Conservation (phyloP, 139 green algal species). For the Nannochloris sp. region DNA sequence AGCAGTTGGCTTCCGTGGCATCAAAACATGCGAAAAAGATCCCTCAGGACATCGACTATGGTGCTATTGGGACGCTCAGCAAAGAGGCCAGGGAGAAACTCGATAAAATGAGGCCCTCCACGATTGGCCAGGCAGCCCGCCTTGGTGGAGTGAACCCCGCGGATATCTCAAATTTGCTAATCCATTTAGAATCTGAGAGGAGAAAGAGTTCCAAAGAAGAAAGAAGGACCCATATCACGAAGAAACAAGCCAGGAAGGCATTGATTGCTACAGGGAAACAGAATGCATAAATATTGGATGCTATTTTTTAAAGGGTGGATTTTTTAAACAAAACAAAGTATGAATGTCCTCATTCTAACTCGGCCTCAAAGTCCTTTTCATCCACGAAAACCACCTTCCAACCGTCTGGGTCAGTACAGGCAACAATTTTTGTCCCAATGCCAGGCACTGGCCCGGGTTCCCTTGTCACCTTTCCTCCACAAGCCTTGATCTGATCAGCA, state of each 20-base stretch:
- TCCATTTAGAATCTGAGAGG: conserved; percentile 71
- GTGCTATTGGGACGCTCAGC: conserved; percentile 57
- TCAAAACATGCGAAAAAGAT: conserved; percentile 45
- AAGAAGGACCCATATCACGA: conserved; percentile 11
- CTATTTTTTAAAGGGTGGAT: not conserved
- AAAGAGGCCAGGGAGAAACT: conserved; percentile 92
- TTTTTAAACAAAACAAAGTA: not conserved
- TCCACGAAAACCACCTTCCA: conserved; percentile 64
- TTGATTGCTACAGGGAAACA: not conserved
- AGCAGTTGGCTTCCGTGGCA: conserved; percentile 62
- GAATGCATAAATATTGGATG: not conserved
- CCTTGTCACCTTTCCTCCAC: conserved; percentile 42
- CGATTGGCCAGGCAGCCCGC: conserved; percentile 81
- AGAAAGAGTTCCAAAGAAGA: conserved; percentile 16
- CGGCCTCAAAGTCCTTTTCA: conserved; percentile 53
- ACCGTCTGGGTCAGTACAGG: conserved; percentile 51
- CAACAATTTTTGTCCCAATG: conserved; percentile 61
- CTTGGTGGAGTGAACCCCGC: conserved; percentile 91
- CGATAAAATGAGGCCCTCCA: conserved; percentile 56
- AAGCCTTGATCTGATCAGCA: conserved; percentile 55
- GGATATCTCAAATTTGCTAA: conserved; percentile 84
- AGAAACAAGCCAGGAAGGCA: not conserved
- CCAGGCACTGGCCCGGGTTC: conserved; percentile 45
- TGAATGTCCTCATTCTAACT: conserved; percentile 25
- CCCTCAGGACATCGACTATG: conserved; percentile 71